Evolutionary conservation across 768 basidiomycete species (phyloP), one percentile per base, ranked within the genome.

Genomic region (Psilocybe subaeruginosa): DNA sequence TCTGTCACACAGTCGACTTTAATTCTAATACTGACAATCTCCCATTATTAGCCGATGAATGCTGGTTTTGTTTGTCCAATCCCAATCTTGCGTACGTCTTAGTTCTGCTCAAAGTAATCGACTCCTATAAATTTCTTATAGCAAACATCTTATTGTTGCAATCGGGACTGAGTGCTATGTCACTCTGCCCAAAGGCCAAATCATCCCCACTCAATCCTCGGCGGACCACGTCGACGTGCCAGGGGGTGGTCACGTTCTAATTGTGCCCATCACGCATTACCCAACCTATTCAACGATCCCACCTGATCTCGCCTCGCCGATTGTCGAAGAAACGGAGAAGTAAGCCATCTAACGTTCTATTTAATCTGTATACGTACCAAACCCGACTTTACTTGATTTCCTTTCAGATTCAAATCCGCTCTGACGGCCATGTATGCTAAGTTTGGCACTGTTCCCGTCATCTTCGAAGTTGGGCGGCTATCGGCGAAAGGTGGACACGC

Each of bases 51-150:
- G 93, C 94, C 66, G 92, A 92, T 58, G 92, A 95, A 73, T 98
- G 97, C 74, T 99, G 97, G 97, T 99, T 99, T 78, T 99, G 97
- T 73, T 75, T 99, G 56, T 96, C 94, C 45, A 98, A 98, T 71
- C 96, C 97, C 0, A 89, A 86, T 66, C 80, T 99, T 41, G 90
- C 93, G 88, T 93, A 70, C 64, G 90, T 82, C 23, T 37, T 58
- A 1, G 29, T 23, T 54, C 29, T 58, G 39, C 56, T 43, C 54
- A 17, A 23, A 33, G 23, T 43, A 56, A 33, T 30, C 14, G 6
- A 16, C 8, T 12, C 37, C 49, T n/a, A 50, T 68, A 49, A 70
- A 64, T 43, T n/a, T 9, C 37, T 9, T 39, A 30, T 58, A 96
- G 93, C 60, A 99, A 99, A 77, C 93, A 99, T 69, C 86, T 99